A percentile compares a stretch with the other conserved stretches of the same genome.
Conservation (phyloP, 2,329 filamentous ascomycete genomes). For the Fusarium veterinarium region DNA sequence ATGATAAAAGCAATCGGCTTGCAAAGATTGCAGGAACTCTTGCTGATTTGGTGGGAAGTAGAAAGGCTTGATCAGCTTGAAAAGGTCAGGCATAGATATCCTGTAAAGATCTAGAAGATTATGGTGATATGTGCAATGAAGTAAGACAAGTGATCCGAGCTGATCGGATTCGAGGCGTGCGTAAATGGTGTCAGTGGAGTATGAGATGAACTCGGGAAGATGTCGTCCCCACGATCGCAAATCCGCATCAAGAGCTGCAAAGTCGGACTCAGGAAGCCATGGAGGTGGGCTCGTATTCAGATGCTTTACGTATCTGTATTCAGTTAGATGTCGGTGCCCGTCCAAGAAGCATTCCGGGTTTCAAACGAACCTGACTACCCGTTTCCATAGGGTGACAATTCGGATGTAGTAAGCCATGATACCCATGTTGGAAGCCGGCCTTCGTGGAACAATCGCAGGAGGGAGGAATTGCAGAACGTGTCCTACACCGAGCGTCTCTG, state of each 20-base stretch:
- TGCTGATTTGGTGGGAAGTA: constrained; percentile 53
- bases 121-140: constrained; percentile 61
- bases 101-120: constrained; percentile 60
- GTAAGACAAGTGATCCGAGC: constrained; percentile 56
- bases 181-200: constrained; percentile 58
- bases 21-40: constrained; percentile 51
- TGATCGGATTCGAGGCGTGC: constrained; percentile 59
- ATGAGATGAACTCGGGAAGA: constrained; percentile 58
- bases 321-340: constrained; percentile 12
- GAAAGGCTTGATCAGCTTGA: constrained; percentile 56
- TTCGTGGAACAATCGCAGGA: constrained; percentile 53
- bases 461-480: constrained; percentile 55
- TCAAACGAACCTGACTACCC: constrained; percentile 50
- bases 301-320: constrained; percentile 55
- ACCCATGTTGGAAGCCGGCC: constrained; percentile 56
- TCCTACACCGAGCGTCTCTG: constrained; percentile 54
- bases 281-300: constrained; percentile 54
- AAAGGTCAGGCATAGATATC: constrained; percentile 58
- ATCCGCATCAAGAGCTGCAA: constrained; percentile 55
- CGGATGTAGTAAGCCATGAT: constrained; percentile 59
- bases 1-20: constrained; percentile 53
- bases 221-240: constrained; percentile 55
- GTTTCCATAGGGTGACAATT: constrained; percentile 55
- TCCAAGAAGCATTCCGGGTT: not conserved
- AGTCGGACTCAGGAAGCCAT: constrained; percentile 57